Conservation (phyloP, 2,329 filamentous ascomycete species). For the Peltaster fructicola region DNA sequence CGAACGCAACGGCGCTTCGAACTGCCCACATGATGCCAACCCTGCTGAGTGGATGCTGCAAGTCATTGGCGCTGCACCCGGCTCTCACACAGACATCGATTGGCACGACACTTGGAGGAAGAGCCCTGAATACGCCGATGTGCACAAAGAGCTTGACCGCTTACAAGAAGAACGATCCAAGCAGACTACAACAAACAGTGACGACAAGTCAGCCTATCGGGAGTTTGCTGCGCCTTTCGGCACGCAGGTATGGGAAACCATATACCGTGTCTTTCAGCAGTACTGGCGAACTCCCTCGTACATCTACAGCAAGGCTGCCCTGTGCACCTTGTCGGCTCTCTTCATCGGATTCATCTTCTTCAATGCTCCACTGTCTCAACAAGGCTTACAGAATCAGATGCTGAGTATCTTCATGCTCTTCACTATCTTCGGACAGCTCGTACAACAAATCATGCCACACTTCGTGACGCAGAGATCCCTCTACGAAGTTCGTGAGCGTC, state of each 20-base stretch:
- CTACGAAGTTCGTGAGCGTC: conserved; percentile 72
- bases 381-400: conserved; percentile 72
- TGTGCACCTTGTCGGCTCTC: conserved; percentile 48
- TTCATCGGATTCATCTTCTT: conserved; percentile 78
- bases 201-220: conserved; percentile 40
- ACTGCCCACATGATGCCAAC: conserved; percentile 52
- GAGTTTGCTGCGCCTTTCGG: conserved; percentile 68
- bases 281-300: conserved; percentile 84
- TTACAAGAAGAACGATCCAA: conserved; percentile 24
- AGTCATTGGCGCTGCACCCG: conserved; percentile 34
- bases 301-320: conserved; percentile 64
- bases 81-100: conserved; percentile 31
- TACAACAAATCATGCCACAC: conserved; percentile 70
- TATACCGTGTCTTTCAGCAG: conserved; percentile 65
- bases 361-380: conserved; percentile 50
- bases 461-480: conserved; percentile 67
- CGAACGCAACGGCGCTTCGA: conserved; percentile 48
- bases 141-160: conserved; percentile 28
- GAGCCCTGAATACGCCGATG: conserved; percentile 27
- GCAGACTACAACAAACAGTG: conserved; percentile 15
- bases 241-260: conserved; percentile 49
- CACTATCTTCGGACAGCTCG: conserved; percentile 64
- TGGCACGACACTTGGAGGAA: conserved; percentile 33
- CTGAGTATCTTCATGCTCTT: conserved; percentile 70
- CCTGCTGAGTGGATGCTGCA: conserved; percentile 67